Conservation (phyloP, 2,329 filamentous ascomycete genomes). For the Colletotrichum scovillei region DNA sequence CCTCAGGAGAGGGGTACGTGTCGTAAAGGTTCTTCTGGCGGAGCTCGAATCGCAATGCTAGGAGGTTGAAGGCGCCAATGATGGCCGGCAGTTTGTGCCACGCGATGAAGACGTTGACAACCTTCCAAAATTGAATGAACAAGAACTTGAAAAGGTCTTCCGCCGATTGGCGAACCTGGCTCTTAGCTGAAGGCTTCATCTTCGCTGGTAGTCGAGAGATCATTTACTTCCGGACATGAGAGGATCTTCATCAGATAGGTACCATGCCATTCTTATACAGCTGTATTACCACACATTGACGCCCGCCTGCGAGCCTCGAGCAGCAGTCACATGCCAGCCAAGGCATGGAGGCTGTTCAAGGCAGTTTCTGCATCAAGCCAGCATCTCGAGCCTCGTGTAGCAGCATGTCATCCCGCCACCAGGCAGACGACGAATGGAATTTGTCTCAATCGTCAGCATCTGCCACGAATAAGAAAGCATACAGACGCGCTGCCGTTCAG, state of each 20-base stretch:
- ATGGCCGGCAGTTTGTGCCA: conserved; percentile 56
- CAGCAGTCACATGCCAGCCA: not conserved
- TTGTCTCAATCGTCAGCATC: not conserved
- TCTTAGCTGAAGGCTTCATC: not conserved
- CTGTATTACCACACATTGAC: too few relatives aligned
- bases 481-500: not conserved
- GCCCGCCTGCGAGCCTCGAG: not conserved
- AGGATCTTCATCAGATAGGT: not conserved
- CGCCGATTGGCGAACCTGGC: not conserved
- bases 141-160: not conserved
- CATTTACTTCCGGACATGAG: not conserved
- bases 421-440: not conserved
- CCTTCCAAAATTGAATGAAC: conserved; percentile 7
- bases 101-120: conserved; percentile 49
- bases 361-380: not conserved
- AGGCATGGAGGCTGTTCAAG: not conserved
- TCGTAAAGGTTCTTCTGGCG: conserved; percentile 57
- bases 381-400: not conserved
- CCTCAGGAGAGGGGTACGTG: conserved; percentile 53
- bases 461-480: not conserved
- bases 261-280: not conserved
- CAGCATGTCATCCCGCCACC: not conserved
- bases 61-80: conserved; percentile 54
- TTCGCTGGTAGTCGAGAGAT: not conserved
- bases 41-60: conserved; percentile 48